Conservation (phyloP, 495 filamentous ascomycete species). For the Podospora australis region DNA sequence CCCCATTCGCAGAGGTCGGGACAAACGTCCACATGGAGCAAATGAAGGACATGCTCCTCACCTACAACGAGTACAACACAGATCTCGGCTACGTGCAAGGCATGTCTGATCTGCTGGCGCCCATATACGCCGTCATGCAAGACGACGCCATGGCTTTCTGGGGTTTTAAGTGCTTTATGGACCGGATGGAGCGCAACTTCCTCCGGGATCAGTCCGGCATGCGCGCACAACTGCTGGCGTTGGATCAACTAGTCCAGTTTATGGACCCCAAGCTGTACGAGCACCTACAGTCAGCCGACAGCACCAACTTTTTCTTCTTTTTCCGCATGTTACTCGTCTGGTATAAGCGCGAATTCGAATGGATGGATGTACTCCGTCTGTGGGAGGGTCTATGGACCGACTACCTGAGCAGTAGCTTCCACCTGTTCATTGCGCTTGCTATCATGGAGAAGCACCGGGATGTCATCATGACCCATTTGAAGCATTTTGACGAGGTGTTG, state of each 20-base stretch:
- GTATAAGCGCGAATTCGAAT: conserved; percentile 96
- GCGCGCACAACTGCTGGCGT: conserved; percentile 79
- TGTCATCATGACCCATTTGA: conserved; percentile 90
- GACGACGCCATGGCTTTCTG: conserved; percentile 96
- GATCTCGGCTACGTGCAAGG: conserved; percentile 95
- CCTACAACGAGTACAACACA: conserved; percentile 94
- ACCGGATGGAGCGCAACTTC: conserved; percentile 97
- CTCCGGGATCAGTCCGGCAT: conserved; percentile 93
- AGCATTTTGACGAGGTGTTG: conserved; percentile 92
- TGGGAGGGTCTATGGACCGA: conserved; percentile 98
- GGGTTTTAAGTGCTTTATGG: conserved; percentile 94
- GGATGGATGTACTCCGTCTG: conserved; percentile 74
- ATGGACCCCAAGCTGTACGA: conserved; percentile 93
- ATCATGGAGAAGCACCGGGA: conserved; percentile 93
- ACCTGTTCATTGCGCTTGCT: conserved; percentile 87
- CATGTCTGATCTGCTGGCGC: conserved; percentile 94
- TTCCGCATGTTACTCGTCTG: conserved; percentile 97
- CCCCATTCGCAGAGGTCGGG: conserved; percentile 81
- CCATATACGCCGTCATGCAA: conserved; percentile 94
- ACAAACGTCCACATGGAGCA: conserved; percentile 98
- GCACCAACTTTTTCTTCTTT: conserved; percentile 99
- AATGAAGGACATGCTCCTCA: conserved; percentile 97
- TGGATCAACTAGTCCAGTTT: conserved; percentile 90
- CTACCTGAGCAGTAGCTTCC: conserved; percentile 78
- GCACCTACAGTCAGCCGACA: conserved; percentile 82